These are phyloP conservation scores for Mycosphaerella sp. DNA, from an alignment of 2,329 filamentous ascomycete genomes.

Conservation along the genomic window DNA sequence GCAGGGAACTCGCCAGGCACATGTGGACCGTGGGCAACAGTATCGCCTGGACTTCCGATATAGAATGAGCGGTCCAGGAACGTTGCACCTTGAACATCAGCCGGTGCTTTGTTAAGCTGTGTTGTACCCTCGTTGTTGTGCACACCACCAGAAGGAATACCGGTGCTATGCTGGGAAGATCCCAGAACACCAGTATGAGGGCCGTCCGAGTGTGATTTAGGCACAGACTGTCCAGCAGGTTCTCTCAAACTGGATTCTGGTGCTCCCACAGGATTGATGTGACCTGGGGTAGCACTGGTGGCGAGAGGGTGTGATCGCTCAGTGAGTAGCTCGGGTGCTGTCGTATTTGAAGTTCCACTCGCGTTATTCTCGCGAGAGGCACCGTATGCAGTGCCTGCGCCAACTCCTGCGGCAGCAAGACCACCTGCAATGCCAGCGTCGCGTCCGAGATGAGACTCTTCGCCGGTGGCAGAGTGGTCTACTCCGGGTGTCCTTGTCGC, in stretches of 20 bases:
- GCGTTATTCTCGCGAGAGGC: slow-evolving; percentile 2
- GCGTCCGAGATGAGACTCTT: slow-evolving; percentile 28
- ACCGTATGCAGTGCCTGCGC: slow-evolving; percentile 11
- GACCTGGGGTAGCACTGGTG: slow-evolving; percentile 1
- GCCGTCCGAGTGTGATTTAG: slow-evolving; percentile 1
- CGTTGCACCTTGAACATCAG: slow-evolving; percentile 25
- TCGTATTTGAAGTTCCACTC: not conserved
- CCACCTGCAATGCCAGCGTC: slow-evolving; percentile 33
- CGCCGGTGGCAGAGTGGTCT: not conserved
- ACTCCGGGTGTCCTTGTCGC: not conserved
- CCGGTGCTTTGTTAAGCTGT: slow-evolving; percentile 16
- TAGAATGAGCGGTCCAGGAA: slow-evolving; percentile 26
- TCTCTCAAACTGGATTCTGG: slow-evolving; percentile 11
- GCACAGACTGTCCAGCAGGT: slow-evolving; percentile 1
- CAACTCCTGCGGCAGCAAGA: slow-evolving; percentile 27
- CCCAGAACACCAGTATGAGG: not conserved
- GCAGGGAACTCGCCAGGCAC: slow-evolving; percentile 31
- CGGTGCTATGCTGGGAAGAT: slow-evolving; percentile 2
- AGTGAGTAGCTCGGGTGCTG: not conserved
- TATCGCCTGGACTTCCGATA: slow-evolving; percentile 13
- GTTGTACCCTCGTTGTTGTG: slow-evolving; percentile 6
- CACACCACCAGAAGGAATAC: slow-evolving; percentile 11
- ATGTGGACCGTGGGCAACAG: slow-evolving; percentile 23
- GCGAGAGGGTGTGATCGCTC: not conserved
- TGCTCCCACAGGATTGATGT: slow-evolving; percentile 19